phyloP scores from a whole-genome alignment of 2,329 filamentous ascomycete species.

The Plectosphaerella cucumerina region DNA sequence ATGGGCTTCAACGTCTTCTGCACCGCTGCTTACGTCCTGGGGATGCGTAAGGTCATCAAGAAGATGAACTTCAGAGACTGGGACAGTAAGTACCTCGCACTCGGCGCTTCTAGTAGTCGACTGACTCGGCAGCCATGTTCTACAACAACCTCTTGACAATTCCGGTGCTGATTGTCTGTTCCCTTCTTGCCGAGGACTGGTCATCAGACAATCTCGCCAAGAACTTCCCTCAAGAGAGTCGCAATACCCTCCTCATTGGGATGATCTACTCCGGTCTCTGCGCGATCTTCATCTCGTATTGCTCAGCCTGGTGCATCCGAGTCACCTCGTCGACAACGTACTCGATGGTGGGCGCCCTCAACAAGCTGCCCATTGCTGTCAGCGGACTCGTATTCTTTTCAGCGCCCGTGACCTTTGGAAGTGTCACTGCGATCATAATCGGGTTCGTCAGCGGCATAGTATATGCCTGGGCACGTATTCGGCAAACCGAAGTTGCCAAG shows the following conservation, averaged over 20 bases:
- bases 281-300: conserved; percentile 98
- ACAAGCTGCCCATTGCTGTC: conserved; percentile 94
- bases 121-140: conserved; percentile 79
- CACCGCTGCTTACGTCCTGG: conserved; percentile 81
- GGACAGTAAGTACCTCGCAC: conserved; percentile 69
- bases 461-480: conserved; percentile 82
- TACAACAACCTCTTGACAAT: conserved; percentile 99
- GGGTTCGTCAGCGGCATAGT: conserved; percentile 92
- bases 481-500: conserved; percentile 66
- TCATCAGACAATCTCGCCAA: conserved; percentile 73
- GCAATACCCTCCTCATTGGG: conserved; percentile 75
- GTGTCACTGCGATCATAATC: conserved; percentile 84
- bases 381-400: conserved; percentile 94
- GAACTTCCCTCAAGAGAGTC: conserved; percentile 83
- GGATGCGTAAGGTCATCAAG: conserved; percentile 99
- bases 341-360: conserved; percentile 96
- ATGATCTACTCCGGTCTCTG: conserved; percentile 94
- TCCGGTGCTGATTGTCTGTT: conserved; percentile 79
- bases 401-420: conserved; percentile 86
- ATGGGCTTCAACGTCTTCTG: conserved; percentile 97
- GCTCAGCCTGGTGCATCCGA: conserved; percentile 96
- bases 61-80: conserved; percentile 99
- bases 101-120: not conserved
- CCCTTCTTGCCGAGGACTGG: conserved; percentile 88
- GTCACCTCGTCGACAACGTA: conserved; percentile 97